phyloP scores from a whole-genome alignment of 768 basidiomycete species.

The Thelephora ganbajun region DNA sequence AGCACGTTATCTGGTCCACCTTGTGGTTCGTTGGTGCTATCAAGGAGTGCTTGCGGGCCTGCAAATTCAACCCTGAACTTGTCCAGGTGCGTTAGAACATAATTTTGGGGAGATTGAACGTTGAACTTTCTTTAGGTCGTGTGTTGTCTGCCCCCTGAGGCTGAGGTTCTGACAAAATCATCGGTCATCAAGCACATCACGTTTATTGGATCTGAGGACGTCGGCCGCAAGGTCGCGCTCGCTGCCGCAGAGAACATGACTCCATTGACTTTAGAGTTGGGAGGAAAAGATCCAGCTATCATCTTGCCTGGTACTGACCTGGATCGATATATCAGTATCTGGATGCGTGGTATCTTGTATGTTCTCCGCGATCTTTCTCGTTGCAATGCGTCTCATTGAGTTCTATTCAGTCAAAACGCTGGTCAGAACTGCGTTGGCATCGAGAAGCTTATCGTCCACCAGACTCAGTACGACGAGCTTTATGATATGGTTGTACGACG shows the following conservation, averaged over 20 bases:
- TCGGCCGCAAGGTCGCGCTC: constrained; percentile 44
- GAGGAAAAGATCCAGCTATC: constrained; percentile 89
- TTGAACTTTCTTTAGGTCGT: constrained; percentile 35
- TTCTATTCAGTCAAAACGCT: constrained; percentile 56
- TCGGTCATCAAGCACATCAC: constrained; percentile 86
- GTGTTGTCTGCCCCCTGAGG: constrained; percentile 81
- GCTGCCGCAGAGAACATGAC: constrained; percentile 81
- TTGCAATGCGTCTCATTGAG: not conserved
- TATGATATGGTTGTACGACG: constrained; percentile 51
- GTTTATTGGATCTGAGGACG: constrained; percentile 74
- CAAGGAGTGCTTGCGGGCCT: constrained; percentile 57
- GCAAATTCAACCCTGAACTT: constrained; percentile 73
- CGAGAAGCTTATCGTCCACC: constrained; percentile 83
- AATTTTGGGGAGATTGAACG: not conserved
- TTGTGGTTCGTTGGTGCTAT: constrained; percentile 73
- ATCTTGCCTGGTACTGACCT: constrained; percentile 80
- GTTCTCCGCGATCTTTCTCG: constrained; percentile 16
- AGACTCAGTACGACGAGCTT: constrained; percentile 62
- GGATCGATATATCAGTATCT: constrained; percentile 62
- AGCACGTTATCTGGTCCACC: constrained; percentile 87
- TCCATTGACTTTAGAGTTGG: constrained; percentile 87
- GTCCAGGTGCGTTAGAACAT: constrained; percentile 47
- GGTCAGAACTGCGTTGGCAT: constrained; percentile 98
- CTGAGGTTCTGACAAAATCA: constrained; percentile 65
- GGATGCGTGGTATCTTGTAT: constrained; percentile 89